phyloP scores from a whole-genome alignment of 768 basidiomycete genomes.

The Psilocybe cyanescens region DNA sequence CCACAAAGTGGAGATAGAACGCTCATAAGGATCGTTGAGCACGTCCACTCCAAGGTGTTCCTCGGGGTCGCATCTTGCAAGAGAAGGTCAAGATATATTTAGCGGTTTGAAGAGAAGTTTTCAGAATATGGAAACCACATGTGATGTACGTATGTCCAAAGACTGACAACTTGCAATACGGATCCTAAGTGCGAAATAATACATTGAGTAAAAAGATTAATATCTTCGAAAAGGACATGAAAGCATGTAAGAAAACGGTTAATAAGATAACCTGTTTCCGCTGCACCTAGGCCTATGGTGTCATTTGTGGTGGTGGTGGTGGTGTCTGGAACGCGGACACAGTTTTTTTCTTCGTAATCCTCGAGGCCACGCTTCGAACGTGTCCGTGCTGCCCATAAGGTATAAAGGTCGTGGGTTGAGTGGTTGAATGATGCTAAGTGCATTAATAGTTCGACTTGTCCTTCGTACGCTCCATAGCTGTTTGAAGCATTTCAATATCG shows the following conservation, averaged over 20 bases:
- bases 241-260: neutral
- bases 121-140: neutral
- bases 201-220: neutral
- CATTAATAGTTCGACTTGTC: constrained; percentile 1
- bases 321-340: neutral
- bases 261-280: neutral
- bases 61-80: neutral
- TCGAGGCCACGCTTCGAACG: neutral
- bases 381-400: neutral
- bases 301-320: neutral
- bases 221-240: neutral
- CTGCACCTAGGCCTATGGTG: neutral
- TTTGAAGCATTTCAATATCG: neutral
- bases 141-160: neutral
- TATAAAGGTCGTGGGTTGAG: neutral
- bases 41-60: neutral
- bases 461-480: constrained; percentile 35
- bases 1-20: neutral
- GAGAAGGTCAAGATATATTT: neutral
- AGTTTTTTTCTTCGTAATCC: neutral
- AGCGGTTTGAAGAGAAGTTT: neutral
- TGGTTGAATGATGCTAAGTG: neutral
- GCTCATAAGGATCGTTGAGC: neutral
- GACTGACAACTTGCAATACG: neutral
- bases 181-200: neutral